Percentiles rank a stretch among this genome's conserved stretches.
phyloP scores from a whole-genome alignment of 768 basidiomycete genomes.

The Tricholomella constricta region DNA sequence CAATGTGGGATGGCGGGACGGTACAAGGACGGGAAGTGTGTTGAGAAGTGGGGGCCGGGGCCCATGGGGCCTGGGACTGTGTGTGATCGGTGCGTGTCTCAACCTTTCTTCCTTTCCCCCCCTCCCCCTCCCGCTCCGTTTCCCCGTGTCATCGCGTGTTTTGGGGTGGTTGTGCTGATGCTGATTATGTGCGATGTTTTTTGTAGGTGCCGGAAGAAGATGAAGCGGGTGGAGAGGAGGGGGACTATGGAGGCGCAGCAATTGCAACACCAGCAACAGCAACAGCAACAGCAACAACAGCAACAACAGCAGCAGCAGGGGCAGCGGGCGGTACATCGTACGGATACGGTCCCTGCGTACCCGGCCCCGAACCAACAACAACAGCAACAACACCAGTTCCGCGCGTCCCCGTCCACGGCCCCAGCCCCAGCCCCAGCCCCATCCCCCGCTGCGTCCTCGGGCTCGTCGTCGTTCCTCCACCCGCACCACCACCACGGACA shows the following conservation, averaged over 20 bases:
- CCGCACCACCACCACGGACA: slow-evolving; percentile 16
- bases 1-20: slow-evolving; percentile 74
- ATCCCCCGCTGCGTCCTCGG: no score
- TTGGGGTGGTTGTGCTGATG: no score
- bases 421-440: neutral
- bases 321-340: neutral
- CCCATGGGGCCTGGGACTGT: slow-evolving; percentile 84
- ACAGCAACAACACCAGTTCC: no score
- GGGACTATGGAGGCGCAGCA: slow-evolving; percentile 59
- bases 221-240: slow-evolving; percentile 80
- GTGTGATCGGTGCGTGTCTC: slow-evolving; percentile 62
- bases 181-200: no score
- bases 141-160: no score
- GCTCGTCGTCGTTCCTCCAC: no score
- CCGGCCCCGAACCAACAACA: neutral
- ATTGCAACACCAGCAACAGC: slow-evolving; percentile 24
- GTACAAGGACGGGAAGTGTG: slow-evolving; percentile 84
- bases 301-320: slow-evolving; percentile 1
- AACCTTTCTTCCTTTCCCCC: no score
- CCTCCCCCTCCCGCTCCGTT: no score
- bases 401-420: slow-evolving; percentile 4
- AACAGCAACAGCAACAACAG: neutral
- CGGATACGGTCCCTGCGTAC: no score
- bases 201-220: slow-evolving; percentile 75
- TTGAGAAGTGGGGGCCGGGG: slow-evolving; percentile 88